Conservation (phyloP, 768 basidiomycete species). For the Rhodotorula kratochvilovae region DNA sequence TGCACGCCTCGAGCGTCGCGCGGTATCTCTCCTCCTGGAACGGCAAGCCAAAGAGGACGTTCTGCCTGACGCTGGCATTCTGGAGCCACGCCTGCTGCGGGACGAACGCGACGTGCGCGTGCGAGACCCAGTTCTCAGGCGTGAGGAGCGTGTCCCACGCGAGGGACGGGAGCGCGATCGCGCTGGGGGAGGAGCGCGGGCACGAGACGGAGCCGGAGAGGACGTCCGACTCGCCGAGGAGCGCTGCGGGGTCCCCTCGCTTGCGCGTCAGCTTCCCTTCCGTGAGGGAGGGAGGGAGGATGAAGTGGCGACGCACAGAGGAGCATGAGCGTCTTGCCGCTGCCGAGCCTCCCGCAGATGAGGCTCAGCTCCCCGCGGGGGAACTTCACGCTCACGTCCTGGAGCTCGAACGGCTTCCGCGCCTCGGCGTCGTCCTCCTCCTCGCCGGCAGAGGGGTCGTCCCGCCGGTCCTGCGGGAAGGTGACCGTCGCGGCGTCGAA, state of each 20-base stretch:
- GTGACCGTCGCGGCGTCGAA: conserved; percentile 48
- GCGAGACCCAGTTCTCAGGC: conserved; percentile 32
- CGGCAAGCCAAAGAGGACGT: conserved; percentile 65
- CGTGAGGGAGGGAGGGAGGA: not conserved
- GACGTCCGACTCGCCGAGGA: conserved; percentile 44
- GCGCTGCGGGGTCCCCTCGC: conserved; percentile 30
- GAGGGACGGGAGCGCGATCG: conserved; percentile 42
- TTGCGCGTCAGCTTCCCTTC: too few relatives aligned
- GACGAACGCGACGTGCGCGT: conserved; percentile 59
- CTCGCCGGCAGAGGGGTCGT: conserved; percentile 13
- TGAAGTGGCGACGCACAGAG: conserved; percentile 7
- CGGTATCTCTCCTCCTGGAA: conserved; percentile 63
- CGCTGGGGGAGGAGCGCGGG: conserved; percentile 32
- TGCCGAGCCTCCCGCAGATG: conserved; percentile 30
- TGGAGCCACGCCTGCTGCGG: conserved; percentile 65
- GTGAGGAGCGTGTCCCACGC: conserved; percentile 33
- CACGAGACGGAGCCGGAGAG: conserved; percentile 38
- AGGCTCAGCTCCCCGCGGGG: conserved; percentile 60
- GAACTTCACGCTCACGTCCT: conserved; percentile 60
- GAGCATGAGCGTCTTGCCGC: conserved; percentile 37
- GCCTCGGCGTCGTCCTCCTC: not conserved
- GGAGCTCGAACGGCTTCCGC: conserved; percentile 44
- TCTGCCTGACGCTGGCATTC: conserved; percentile 35
- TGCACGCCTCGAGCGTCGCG: conserved; percentile 68
- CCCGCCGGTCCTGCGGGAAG: conserved; percentile 25